Evolutionary conservation across 2,329 filamentous ascomycete genomes (phyloP), one percentile per base, ranked within the genome.

Genomic region (Epichloe bromicola): DNA sequence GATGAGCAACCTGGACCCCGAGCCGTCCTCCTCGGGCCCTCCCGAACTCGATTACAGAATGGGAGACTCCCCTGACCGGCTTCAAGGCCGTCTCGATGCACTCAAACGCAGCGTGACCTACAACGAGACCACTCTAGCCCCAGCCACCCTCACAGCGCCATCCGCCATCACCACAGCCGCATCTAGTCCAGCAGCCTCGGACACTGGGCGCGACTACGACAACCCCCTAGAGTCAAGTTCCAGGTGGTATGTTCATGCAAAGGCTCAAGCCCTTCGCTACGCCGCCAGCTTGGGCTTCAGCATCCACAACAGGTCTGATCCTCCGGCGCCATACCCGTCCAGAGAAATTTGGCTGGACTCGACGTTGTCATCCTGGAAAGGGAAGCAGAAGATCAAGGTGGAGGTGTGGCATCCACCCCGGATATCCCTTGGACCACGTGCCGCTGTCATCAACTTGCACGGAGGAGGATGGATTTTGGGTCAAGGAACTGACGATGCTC

Each of bases 401-500:
- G 74, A 78, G 61, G 70, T 78, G 41, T 69, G 70, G 69, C 63
- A 63, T 20, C 65, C 69, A 39, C 65, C 66, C 39, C 62, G 63
- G 44, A 59, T 60, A 20, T 60, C 60, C 17, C 53, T 62, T 51
- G 64, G 63, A 15, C 61, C 63, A 30, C 73, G 71, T 54, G 73
- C 80, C 0, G 76, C 76, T 17, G 70, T 85, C 30, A 71, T 85
- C 57, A 82, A 83, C 61, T 82, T 82, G 58, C 82, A 86, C 59
- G 82, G 82, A 26, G 82, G 82, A 20, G 82, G 82, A 5, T 85
- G 83, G 65, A 78, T 80, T 6, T 65, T 84, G 34, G 82, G 82
- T 12, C 72, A 73, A 45, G 79, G 75, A 3, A 81, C 77, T 4
- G 78, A 85, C 60, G 82, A 85, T 59, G 75, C 78, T 14, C 72